Evolutionary conservation across 192 early-diverging fungal genomes (phyloP).

Genomic region (Gonapodya sp.): DNA sequence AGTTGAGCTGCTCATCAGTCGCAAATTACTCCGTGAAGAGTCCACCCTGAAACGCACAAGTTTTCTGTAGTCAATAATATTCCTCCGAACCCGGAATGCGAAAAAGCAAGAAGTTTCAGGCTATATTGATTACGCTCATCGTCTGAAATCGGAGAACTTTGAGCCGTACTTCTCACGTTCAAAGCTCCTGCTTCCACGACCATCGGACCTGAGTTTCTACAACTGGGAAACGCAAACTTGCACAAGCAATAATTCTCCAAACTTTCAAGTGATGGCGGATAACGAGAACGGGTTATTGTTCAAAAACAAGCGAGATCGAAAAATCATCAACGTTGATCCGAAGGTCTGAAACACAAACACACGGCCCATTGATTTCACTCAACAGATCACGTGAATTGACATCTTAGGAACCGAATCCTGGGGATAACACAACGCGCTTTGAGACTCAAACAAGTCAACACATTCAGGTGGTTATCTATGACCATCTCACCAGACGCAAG

Average conservation of each 20-base stretch:
- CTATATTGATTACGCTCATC: conserved; percentile 56
- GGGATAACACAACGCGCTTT: conserved; percentile 47
- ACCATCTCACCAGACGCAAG: conserved; percentile 51
- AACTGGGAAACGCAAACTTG: conserved; percentile 61
- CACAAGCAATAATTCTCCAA: conserved; percentile 50
- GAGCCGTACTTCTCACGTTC: conserved; percentile 41
- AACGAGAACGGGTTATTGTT: conserved; percentile 55
- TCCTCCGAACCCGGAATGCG: conserved; percentile 40
- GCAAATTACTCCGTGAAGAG: not conserved
- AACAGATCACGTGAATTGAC: not conserved
- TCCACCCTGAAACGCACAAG: not conserved
- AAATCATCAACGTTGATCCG: conserved; percentile 59
- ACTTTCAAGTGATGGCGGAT: conserved; percentile 58
- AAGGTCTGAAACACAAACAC: conserved; percentile 21
- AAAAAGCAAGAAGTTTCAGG: conserved; percentile 49
- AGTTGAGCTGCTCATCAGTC: not conserved
- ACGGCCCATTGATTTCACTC: conserved; percentile 11
- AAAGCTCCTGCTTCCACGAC: conserved; percentile 33
- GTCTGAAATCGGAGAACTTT: conserved; percentile 52
- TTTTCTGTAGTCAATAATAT: conserved; percentile 34
- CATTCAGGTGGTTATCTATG: conserved; percentile 56
- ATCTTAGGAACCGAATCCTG: conserved; percentile 35
- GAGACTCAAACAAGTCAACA: conserved; percentile 41
- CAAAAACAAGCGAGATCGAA: conserved; percentile 54
- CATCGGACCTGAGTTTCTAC: conserved; percentile 52